Evolutionary conservation across 495 filamentous ascomycete genomes (phyloP), one percentile per base, ranked within the genome.

Genomic region (Penicillium angulare): DNA sequence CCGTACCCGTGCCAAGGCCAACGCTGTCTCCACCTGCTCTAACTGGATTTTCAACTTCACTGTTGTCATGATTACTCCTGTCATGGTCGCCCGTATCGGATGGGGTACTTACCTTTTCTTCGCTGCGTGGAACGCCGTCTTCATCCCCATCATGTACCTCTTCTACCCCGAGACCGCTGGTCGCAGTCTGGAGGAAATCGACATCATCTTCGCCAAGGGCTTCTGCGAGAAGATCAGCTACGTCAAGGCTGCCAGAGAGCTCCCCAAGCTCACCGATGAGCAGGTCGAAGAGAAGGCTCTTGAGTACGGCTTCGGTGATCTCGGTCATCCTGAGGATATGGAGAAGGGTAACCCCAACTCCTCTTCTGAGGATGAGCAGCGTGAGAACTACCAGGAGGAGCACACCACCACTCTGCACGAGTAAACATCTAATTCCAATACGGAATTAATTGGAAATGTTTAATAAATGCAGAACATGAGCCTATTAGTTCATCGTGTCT

Each of bases 71-170:
- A 81, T 90, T 47, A 88, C 86, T 0, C 88, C 88, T 0, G 79
- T 89, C 42, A 86, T 89, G 81, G 67, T 90, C 21, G 55, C 69
- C 36, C 71, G 75, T 44, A 89, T 89, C 46, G 64, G 75, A 42
- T 92, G 87, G 87, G 81, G 85, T 8, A 89, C 86, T 0, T 92
- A 91, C 64, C 75, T 90, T 29, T 87, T 91, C 79, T 91, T 90
- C 63, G 86, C 86, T 5, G 66, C 71, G 29, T 69, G 87, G 55
- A 91, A 92, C 67, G 82, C 77, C 41, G 68, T 68, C 55, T 89
- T 90, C 75, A 64, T 91, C 15, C 87, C 88, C 1, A 61, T 86
- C 52, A 86, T 91, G 68, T 89, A 79, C 68, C 82, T 89, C 70
- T 87, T 86, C 71, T 89, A 88, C 64, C 86, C 87, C 5, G 87